These are phyloP conservation scores for Ascoidea tarda DNA, from an alignment of 805 yeast species.

Conservation along the genomic window DNA sequence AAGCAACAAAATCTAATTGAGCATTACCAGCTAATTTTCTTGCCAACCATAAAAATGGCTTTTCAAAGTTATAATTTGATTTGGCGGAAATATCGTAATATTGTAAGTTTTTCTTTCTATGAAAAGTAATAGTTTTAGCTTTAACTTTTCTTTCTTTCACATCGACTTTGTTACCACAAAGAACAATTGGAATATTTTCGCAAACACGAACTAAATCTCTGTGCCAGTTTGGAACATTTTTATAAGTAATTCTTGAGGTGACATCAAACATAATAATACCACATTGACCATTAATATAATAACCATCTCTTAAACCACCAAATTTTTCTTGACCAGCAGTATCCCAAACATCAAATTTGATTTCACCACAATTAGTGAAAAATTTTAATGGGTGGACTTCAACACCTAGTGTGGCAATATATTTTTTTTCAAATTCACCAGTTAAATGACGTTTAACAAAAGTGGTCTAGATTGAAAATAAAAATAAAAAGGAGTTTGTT, in stretches of 20 bases:
- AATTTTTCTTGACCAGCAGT: conserved; percentile 99
- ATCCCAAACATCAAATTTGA: conserved; percentile 99
- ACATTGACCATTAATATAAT: conserved; percentile 98
- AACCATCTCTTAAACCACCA: conserved; percentile 99
- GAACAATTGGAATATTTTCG: conserved; percentile 97
- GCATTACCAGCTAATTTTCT: conserved; percentile 98
- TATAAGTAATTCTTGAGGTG: conserved; percentile 97
- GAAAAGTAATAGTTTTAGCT: conserved; percentile 99
- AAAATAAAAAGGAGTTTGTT: conserved; percentile 7
- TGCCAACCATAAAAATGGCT: conserved; percentile 99
- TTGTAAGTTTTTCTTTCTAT: conserved; percentile 99
- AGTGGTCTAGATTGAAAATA: conserved; percentile 47
- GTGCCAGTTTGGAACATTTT: conserved; percentile 99
- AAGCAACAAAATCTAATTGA: conserved; percentile 94
- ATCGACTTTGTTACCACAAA: conserved; percentile 99
- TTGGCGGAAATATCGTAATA: conserved; percentile 99
- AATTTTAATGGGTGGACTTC: conserved; percentile 98
- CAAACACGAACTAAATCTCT: conserved; percentile 99
- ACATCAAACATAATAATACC: conserved; percentile 99
- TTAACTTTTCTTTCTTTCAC: conserved; percentile 99
- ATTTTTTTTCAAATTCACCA: conserved; percentile 98
- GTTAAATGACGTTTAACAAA: conserved; percentile 99
- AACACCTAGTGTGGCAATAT: conserved; percentile 98
- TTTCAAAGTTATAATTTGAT: conserved; percentile 98
- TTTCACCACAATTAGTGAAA: conserved; percentile 97